Evolutionary conservation across 2,329 filamentous ascomycete species (phyloP), one percentile per base, ranked within the genome.

Genomic region (Claviceps quebecensis): DNA sequence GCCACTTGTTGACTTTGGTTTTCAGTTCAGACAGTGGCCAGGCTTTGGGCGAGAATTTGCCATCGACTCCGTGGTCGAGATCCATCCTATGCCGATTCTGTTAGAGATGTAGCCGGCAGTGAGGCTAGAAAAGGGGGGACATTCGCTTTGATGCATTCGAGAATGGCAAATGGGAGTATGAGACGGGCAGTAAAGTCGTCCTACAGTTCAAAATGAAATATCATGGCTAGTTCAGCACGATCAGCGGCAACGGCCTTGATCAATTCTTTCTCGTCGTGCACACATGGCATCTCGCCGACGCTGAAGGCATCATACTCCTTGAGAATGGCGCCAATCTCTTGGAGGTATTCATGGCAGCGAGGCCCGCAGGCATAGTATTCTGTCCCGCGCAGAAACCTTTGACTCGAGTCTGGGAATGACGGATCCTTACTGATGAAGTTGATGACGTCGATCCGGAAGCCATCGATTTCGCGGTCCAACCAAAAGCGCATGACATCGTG

Each of bases 401-500:
- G 57, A 9, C 65, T 57, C 9, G 69, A 70, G 60, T 81, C 74
- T 0, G 77, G 77, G 55, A 81, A 77, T 0, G 65, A 63, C 49
- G 75, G 75, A 29, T 76, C 71, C 59, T 84, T 84, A 65, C 75
- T 80, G 58, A 83, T 76, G 62, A 83, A 78, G 64, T 84, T 84
- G 64, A 84, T 82, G 43, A 82, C 79, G 56, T 84, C 80, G 67
- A 83, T 75, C 39, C 81, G 73, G 68, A 84, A 85, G 3, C 81
- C 81, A 53, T 81, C 76, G 0, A 78, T 76, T 2, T 83, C 84
- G 40, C 77, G 77, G 55, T 85, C 72, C 2, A 88, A 74, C 85
- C 85, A 89, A 66, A 88, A 89, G 22, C 75, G 74, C 72, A 87
- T 83, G 22, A 81, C 74, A 41, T 81, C 72, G 62, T 87, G 82